Conservation (phyloP, 352 stramenopile species). For the Stramenopiles sp. region DNA sequence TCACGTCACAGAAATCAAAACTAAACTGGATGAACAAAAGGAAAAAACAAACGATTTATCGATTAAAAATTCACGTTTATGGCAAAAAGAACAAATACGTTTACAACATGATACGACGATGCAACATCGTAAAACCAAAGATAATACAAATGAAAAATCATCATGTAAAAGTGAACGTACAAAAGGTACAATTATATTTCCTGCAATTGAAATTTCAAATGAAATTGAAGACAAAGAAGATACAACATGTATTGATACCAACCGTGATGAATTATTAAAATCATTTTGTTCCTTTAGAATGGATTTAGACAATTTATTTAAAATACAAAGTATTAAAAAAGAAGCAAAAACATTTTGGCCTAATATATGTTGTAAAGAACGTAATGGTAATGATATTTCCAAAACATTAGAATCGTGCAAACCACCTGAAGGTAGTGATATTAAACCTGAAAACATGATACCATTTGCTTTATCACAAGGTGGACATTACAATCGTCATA, state of each 20-base stretch:
- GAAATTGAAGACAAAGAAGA: conserved; percentile 3
- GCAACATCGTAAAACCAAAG: background rate
- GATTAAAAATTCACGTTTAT: background rate
- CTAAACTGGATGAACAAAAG: no score
- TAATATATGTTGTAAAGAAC: background rate
- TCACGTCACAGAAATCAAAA: no score
- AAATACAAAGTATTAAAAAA: background rate
- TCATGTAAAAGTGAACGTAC: background rate
- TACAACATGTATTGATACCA: background rate
- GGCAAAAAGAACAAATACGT: conserved; percentile 1
- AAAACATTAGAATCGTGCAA: background rate
- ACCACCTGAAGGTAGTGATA: background rate
- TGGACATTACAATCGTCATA: no score
- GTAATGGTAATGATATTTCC: background rate
- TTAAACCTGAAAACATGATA: background rate
- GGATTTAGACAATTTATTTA: conserved; percentile 1
- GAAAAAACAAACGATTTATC: background rate
- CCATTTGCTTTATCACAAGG: background rate
- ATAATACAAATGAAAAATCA: background rate
- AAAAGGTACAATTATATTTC: background rate
- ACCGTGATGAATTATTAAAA: background rate
- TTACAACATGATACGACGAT: background rate
- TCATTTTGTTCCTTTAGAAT: background rate
- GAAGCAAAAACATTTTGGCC: background rate
- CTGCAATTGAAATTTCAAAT: background rate